phyloP scores from a whole-genome alignment of 371 early-diverging fungal species.

The Zopfochytrium polystomum region DNA sequence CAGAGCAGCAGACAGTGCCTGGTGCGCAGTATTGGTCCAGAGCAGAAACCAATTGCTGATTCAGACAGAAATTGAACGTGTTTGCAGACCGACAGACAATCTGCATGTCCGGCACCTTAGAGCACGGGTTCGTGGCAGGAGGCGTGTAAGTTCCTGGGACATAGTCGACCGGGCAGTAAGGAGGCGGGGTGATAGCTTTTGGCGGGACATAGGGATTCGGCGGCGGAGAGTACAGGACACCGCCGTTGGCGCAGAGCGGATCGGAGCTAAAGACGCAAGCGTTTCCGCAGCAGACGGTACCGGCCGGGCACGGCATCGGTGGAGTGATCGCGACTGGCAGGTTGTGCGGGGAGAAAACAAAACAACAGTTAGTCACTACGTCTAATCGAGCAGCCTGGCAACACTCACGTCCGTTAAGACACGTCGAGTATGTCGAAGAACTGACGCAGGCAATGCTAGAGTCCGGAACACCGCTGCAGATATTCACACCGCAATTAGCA shows the following conservation, averaged over 20 bases:
- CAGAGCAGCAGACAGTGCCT: constrained; percentile 19
- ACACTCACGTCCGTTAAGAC: constrained; percentile 2
- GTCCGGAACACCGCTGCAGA: constrained; percentile 9
- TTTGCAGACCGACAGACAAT: constrained; percentile 13
- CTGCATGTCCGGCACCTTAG: constrained; percentile 11
- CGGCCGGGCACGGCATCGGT: constrained; percentile 14
- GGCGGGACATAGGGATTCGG: neutral
- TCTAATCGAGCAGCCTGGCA: too few relatives aligned
- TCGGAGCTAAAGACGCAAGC: constrained; percentile 14
- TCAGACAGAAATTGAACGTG: constrained; percentile 23
- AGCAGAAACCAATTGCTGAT: neutral
- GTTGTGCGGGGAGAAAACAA: neutral
- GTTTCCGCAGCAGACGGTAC: constrained; percentile 22
- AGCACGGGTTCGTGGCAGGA: neutral
- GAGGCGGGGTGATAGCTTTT: neutral
- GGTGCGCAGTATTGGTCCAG: constrained; percentile 10
- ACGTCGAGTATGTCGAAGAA: constrained; percentile 4
- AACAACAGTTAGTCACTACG: too few relatives aligned
- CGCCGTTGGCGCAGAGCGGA: neutral
- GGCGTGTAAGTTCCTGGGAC: neutral
- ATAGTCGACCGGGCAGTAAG: neutral
- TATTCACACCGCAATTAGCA: constrained; percentile 8
- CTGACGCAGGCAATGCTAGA: constrained; percentile 11
- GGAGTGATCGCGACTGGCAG: constrained; percentile 6
- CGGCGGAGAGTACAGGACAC: neutral